phyloP scores from a whole-genome alignment of 2,329 filamentous ascomycete species.

The Annulohypoxylon truncatum region DNA sequence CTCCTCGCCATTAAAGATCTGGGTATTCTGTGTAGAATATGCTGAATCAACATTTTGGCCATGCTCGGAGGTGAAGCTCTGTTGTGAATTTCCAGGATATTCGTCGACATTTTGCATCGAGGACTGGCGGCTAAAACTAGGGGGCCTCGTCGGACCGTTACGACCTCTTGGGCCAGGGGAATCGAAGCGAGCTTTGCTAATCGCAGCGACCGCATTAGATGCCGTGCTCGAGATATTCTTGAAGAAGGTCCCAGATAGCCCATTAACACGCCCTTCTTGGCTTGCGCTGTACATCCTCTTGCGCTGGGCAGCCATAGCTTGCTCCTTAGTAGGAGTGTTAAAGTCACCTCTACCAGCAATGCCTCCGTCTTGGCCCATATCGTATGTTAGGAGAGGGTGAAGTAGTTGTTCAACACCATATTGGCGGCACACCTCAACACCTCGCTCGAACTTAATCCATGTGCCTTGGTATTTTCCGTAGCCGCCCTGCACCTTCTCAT shows the following conservation, averaged over 20 bases:
- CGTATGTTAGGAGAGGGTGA: slow-evolving; percentile 80
- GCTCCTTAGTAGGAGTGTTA: slow-evolving; percentile 97
- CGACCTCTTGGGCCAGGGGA: slow-evolving; percentile 79
- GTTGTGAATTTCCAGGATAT: slow-evolving; percentile 81
- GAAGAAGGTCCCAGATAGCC: slow-evolving; percentile 88
- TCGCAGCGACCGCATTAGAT: slow-evolving; percentile 91
- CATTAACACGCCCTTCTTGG: slow-evolving; percentile 74
- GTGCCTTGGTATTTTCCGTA: slow-evolving; percentile 99
- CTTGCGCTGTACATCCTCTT: slow-evolving; percentile 89
- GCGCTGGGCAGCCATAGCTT: slow-evolving; percentile 94
- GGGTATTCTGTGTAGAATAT: slow-evolving; percentile 70
- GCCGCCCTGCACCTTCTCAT: slow-evolving; percentile 98
- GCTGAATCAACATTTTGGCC: slow-evolving; percentile 78
- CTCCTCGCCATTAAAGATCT: slow-evolving; percentile 70
- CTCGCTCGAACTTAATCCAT: slow-evolving; percentile 95
- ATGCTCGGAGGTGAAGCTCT: slow-evolving; percentile 82
- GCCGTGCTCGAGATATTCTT: slow-evolving; percentile 95
- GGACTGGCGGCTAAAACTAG: slow-evolving; percentile 77
- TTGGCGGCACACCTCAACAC: slow-evolving; percentile 88
- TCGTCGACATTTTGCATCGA: slow-evolving; percentile 78
- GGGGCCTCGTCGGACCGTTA: slow-evolving; percentile 72
- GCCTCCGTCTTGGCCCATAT: slow-evolving; percentile 81
- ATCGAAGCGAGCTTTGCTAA: slow-evolving; percentile 95
- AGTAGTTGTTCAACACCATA: slow-evolving; percentile 82
- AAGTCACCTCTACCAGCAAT: slow-evolving; percentile 78